Percentiles rank a stretch among this genome's conserved stretches.
Evolutionary conservation across 2,329 filamentous ascomycete genomes (phyloP).

Genomic region (Ceratocystis eucalypticola): DNA sequence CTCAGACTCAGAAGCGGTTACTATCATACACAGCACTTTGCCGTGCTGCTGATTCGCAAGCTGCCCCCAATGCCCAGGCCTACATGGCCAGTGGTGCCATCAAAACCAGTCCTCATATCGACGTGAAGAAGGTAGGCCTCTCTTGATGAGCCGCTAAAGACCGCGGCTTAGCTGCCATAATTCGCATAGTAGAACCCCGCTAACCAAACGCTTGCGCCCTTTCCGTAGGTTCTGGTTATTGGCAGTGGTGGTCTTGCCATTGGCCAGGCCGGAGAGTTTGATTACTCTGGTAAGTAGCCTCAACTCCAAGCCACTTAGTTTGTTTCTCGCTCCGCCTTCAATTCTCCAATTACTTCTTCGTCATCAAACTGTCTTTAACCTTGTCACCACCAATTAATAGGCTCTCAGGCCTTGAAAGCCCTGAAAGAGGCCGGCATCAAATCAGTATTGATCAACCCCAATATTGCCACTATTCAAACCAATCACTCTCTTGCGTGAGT

Average conservation of each 20-base stretch:
- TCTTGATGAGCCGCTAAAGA: background rate
- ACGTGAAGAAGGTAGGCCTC: conserved; percentile 67
- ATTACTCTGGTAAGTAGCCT: conserved; percentile 76
- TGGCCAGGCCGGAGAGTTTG: conserved; percentile 95
- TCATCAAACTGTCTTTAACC: background rate
- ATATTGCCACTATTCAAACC: conserved; percentile 96
- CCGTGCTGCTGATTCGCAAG: conserved; percentile 38
- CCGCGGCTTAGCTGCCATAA: background rate
- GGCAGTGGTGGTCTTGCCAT: conserved; percentile 90
- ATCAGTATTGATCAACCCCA: conserved; percentile 92
- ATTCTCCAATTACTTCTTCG: background rate
- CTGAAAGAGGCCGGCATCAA: conserved; percentile 87
- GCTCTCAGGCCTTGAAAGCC: conserved; percentile 90
- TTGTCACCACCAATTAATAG: conserved; percentile 33
- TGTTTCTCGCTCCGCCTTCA: background rate
- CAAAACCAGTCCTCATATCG: conserved; percentile 62
- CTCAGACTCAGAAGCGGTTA: conserved; percentile 32
- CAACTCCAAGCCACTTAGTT: background rate
- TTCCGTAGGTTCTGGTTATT: conserved; percentile 61
- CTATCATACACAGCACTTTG: conserved; percentile 36
- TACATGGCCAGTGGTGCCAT: conserved; percentile 82
- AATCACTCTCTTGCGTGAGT: conserved; percentile 67
- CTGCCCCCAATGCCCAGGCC: conserved; percentile 68
- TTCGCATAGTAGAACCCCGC: background rate
- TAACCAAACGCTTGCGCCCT: background rate